Evolutionary conservation across 2,329 filamentous ascomycete genomes (phyloP).

Genomic region (Pseudohalonectria lignicola): DNA sequence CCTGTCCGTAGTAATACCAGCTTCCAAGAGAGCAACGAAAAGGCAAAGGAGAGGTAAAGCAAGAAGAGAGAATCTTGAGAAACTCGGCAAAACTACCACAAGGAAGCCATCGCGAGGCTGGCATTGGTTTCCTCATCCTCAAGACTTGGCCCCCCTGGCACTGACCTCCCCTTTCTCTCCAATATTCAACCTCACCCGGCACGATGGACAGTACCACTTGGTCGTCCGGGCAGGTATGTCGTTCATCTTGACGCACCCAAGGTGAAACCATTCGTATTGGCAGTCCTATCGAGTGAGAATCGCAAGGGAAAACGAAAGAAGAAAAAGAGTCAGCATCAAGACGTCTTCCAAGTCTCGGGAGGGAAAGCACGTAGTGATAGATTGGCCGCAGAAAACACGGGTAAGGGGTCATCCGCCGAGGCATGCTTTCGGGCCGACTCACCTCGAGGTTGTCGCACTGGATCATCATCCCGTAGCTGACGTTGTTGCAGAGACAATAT

Average conservation of each 20-base stretch:
- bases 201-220: constrained; percentile 81
- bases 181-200: constrained; percentile 50
- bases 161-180: constrained; percentile 53
- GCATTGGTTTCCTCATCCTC: no score
- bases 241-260: constrained; percentile 61
- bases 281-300: constrained; percentile 39
- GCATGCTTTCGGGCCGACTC: no score
- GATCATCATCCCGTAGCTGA: constrained; percentile 78
- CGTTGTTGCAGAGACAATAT: constrained; percentile 70
- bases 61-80: neutral
- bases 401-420: no score
- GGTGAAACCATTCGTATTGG: constrained; percentile 76
- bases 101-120: no score
- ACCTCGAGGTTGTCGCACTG: constrained; percentile 70
- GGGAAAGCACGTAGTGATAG: no score
- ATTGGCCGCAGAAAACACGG: no score
- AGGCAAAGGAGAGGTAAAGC: neutral
- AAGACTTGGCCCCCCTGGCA: constrained; percentile 42
- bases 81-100: neutral
- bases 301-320: constrained; percentile 6
- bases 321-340: no score
- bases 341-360: no score
- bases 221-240: constrained; percentile 60
- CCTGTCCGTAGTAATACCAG: no score
- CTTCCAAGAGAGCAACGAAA: neutral